Base-by-base conservation (phyloP, 305 asterid genomes). In the Plantago coronopus region DNA sequence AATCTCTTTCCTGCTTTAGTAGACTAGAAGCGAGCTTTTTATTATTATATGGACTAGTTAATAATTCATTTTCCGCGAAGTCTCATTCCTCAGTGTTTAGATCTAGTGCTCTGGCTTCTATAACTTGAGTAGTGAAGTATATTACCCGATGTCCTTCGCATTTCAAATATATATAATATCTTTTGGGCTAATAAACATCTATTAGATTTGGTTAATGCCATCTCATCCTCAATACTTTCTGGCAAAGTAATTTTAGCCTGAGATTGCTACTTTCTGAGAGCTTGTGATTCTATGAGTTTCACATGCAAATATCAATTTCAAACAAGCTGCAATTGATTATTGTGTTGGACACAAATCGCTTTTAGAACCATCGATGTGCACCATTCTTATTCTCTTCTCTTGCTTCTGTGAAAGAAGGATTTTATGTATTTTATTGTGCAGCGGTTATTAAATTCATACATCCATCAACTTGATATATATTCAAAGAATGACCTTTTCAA, bases 401-500 rank as follows among this genome's bases (percentile, higher is more conserved):
- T 38, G 13, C 15, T 38, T 38, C 12, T 38, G 15, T 38, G 43
- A 3, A 38, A 38, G 43, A 38, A 38, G 12, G 15, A 38, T 38
- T 38, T 38, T 38, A 11, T 10, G 43, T 11, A 3, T 38, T 11
- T 38, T 10, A 6, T 34, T 11, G 9, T 34, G 12, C 0, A 5
- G 12, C 12, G 2, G 9, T 61, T 34, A 20, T 47, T 50, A 45
- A 27, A 57, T 34, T 34, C 13, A 2, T 34, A 34, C 2, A 34
- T 11, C 40, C 12, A 34, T 34, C 40, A 34, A 34, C 40, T 34
- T 48, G 42, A 44, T 17, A 48, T 61, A 45, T 25, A 55, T 48
- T 64, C 45, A 38, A 53, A 38, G 9, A 12, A 17, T 57, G 59
- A 42, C 53, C 65, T 68, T 63, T 59, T 63, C 59, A 53, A 37